Conservation (phyloP, 73 alveolate genomes). For the Paramecium caudatum region DNA sequence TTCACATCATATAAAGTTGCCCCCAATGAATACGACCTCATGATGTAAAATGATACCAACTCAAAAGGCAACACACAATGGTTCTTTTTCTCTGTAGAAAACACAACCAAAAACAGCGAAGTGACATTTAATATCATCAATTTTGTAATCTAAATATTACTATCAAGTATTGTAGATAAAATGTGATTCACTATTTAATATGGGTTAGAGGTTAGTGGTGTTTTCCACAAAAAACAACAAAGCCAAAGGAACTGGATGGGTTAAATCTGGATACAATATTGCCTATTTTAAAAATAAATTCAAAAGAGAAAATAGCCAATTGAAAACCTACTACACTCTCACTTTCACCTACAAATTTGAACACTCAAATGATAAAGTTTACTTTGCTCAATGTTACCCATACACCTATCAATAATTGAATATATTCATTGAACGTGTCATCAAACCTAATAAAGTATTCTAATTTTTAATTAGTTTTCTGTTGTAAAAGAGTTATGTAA, state of each 20-base stretch:
- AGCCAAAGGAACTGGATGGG: conserved; percentile 76
- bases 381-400: conserved; percentile 97
- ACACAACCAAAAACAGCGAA: conserved; percentile 22
- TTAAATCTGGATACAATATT: conserved; percentile 84
- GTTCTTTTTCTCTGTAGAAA: conserved; percentile 70
- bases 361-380: conserved; percentile 93
- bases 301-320: conserved; percentile 53
- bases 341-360: conserved; percentile 91
- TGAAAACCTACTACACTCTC: conserved; percentile 88
- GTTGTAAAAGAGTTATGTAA: conserved; percentile 4
- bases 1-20: conserved; percentile 61
- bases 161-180: conserved; percentile 75
- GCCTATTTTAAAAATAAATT: conserved; percentile 78
- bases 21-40: conserved; percentile 77
- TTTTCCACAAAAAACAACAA: conserved; percentile 79
- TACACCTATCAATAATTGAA: conserved; percentile 81
- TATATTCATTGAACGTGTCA: neutral
- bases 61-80: conserved; percentile 80
- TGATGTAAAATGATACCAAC: conserved; percentile 76
- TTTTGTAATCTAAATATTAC: conserved; percentile 63
- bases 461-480: neutral
- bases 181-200: conserved; percentile 86
- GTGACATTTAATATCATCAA: conserved; percentile 77
- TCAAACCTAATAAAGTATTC: neutral
- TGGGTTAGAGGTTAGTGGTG: conserved; percentile 88